Base-by-base conservation (phyloP, 2,329 filamentous ascomycete genomes). In the Exophiala bonariae region DNA sequence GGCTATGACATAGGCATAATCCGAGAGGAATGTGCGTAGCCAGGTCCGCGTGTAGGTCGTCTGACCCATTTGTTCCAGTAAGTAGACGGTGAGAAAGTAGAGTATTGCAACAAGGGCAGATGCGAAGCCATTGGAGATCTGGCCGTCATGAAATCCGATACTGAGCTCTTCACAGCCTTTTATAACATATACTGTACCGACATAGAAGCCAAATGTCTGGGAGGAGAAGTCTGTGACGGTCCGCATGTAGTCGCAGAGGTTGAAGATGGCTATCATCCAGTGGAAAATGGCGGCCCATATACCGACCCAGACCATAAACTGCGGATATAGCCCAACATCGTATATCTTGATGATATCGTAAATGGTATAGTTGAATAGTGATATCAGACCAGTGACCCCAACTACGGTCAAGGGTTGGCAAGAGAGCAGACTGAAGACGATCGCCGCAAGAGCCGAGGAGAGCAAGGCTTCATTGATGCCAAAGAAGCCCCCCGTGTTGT, bases 281-380 rank as follows among this genome's bases (percentile, higher is more conserved):
- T 82, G 79, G 34, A 78, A 77, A 14, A 80, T 74, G 1, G 76
- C 76, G 0, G 75, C 74, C 78, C 77, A 81, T 17, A 81, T 81
- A 1, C 70, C 73, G 0, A 76, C 72, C 78, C 78, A 81, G 3
- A 71, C 72, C 61, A 80, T 78, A 57, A 81, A 78, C 38, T 72
- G 68, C 1, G 76, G 72, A 58, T 80, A 81, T 4, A 79, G 64
- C 1, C 64, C 55, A 2, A 73, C 69, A 32, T 78, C 75, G 49
- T 80, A 73, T 10, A 65, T 65, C 19, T 62, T 62, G 35, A 79
- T 68, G 43, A 81, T 81, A 48, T 81, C 76, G 62, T 78, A 81
- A 51, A 80, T 79, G 18, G 78, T 82, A 56, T 79, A 81, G 59
- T 81, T 80, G 67, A 82, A 81, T 0, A 78, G 59, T 2, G 71